Conservation (phyloP, 306 rosid species). For the Gastrolobium villosum region DNA sequence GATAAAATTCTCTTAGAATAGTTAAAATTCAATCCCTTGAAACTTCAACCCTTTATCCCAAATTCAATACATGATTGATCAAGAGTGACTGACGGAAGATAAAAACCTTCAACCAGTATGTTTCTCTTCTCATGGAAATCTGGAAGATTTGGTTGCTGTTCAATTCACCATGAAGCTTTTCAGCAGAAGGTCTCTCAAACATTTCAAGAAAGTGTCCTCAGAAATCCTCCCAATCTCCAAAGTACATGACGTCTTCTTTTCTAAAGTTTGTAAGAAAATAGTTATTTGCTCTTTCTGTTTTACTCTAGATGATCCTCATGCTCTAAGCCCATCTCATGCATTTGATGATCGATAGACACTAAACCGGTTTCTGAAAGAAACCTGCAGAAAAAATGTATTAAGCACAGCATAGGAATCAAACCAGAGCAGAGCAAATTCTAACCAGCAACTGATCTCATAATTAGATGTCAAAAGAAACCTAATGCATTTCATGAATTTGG, state of each 20-base stretch:
- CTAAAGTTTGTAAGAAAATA: slow-evolving; percentile 42
- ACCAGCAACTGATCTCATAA: not conserved
- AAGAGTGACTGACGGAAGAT: slow-evolving; percentile 50
- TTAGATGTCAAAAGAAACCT: slow-evolving; percentile 23
- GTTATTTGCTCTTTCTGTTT: slow-evolving; percentile 53
- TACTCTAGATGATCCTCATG: slow-evolving; percentile 53
- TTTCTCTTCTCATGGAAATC: slow-evolving; percentile 13
- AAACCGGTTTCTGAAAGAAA: slow-evolving; percentile 86
- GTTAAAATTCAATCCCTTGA: too few species aligned
- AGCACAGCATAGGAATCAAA: slow-evolving; percentile 26
- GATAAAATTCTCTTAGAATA: too few species aligned
- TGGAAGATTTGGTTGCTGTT: slow-evolving; percentile 31
- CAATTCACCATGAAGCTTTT: slow-evolving; percentile 37
- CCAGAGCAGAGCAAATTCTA: slow-evolving; percentile 22
- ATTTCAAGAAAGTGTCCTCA: slow-evolving; percentile 21
- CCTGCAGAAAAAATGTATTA: slow-evolving; percentile 64
- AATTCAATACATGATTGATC: not conserved
- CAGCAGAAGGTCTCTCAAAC: not conserved
- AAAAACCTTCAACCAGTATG: not conserved
- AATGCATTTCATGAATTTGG: slow-evolving; percentile 11
- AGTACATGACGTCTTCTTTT: slow-evolving; percentile 34
- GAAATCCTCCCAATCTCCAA: slow-evolving; percentile 41
- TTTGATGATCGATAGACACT: slow-evolving; percentile 84
- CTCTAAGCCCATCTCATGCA: slow-evolving; percentile 78
- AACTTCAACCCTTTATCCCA: too few species aligned